These are phyloP conservation scores for Leucosporidium yakuticum DNA, from an alignment of 768 basidiomycete species.

Conservation along the genomic window DNA sequence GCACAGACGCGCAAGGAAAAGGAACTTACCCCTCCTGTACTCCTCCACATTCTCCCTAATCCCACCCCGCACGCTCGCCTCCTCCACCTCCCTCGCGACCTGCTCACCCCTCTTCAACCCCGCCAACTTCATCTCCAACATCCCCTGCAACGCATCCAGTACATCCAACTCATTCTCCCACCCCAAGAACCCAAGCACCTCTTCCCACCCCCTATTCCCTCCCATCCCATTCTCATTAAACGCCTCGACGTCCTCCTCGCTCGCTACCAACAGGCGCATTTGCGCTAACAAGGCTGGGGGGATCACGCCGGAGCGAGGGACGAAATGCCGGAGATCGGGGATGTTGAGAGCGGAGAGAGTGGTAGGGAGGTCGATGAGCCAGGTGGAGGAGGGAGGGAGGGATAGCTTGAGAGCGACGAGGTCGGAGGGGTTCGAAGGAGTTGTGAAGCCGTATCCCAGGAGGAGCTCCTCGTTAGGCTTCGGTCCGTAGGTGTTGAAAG, in stretches of 20 bases:
- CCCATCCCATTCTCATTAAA: conserved; percentile 29
- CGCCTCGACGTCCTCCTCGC: conserved; percentile 33
- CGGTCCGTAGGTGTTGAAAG: conserved; percentile 53
- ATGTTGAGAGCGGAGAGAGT: conserved; percentile 8
- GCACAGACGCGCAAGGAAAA: no score
- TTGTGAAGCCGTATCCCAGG: conserved; percentile 83
- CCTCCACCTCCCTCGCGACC: conserved; percentile 14
- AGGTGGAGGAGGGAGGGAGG: conserved; percentile 20
- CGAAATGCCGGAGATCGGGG: conserved; percentile 48
- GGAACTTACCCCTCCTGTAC: conserved; percentile 21
- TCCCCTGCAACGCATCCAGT: conserved; percentile 59
- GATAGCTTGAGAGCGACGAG: conserved; percentile 51
- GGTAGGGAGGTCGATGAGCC: background rate
- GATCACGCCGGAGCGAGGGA: conserved; percentile 38
- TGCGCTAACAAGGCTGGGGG: conserved; percentile 41
- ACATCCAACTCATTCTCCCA: conserved; percentile 67
- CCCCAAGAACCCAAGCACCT: conserved; percentile 26
- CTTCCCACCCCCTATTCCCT: conserved; percentile 37
- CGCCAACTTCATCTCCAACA: conserved; percentile 48
- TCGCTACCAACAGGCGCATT: conserved; percentile 41
- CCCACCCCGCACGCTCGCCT: conserved; percentile 49
- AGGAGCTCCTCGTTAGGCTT: conserved; percentile 87
- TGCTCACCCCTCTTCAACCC: conserved; percentile 13
- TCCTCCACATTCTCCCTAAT: conserved; percentile 57
- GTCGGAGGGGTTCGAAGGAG: conserved; percentile 74